These are phyloP conservation scores for Xylariaceae sp. DNA, from an alignment of 2,329 filamentous ascomycete species.

Conservation along the genomic window DNA sequence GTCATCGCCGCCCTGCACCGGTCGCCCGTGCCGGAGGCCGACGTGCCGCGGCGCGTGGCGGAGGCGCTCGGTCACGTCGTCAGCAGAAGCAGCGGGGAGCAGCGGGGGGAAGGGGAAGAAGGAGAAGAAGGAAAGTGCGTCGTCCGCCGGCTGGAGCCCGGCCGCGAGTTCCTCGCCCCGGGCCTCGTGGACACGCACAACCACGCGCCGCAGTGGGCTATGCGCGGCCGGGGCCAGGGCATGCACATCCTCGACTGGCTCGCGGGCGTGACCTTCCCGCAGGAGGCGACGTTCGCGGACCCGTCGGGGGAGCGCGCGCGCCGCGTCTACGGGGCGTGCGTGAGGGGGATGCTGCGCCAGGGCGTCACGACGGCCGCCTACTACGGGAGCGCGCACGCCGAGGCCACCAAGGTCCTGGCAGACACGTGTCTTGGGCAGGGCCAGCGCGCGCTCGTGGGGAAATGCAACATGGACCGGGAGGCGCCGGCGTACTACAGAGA, in stretches of 20 bases:
- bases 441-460: conserved; percentile 54
- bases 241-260: conserved; percentile 57
- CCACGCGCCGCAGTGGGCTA: conserved; percentile 53
- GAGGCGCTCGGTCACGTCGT: conserved; percentile 5
- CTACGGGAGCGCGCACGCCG: conserved; percentile 48
- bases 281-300: conserved; percentile 54
- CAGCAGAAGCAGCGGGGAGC: background rate
- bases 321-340: conserved; percentile 41
- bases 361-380: conserved; percentile 56
- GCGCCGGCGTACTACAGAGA: conserved; percentile 48
- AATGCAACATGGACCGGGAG: conserved; percentile 55
- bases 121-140: conserved; percentile 8
- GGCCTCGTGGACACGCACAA: conserved; percentile 62
- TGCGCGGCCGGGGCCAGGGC: conserved; percentile 40
- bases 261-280: conserved; percentile 54
- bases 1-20: conserved; percentile 18
- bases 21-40: conserved; percentile 8
- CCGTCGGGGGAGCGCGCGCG: conserved; percentile 43
- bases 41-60: conserved; percentile 8
- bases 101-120: too few species aligned
- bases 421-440: conserved; percentile 44
- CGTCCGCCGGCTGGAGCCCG: conserved; percentile 27
- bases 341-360: conserved; percentile 52
- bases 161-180: conserved; percentile 49
- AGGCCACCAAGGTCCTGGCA: conserved; percentile 49